Conservation (phyloP, 306 rosid species). For the Hippophae tibetana region DNA sequence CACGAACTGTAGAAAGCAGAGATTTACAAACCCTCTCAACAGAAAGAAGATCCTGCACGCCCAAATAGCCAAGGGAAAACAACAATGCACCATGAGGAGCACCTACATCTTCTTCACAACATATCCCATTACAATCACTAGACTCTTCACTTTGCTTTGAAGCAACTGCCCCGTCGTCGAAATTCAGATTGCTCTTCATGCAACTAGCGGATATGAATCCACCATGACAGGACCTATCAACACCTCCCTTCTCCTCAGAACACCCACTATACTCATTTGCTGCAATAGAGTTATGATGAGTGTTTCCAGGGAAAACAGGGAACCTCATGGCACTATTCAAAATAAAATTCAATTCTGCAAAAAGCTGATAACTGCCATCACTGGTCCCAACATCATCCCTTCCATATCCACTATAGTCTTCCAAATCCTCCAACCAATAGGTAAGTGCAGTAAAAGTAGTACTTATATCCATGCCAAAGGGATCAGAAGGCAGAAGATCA, state of each 20-base stretch:
- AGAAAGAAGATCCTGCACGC: slow-evolving; percentile 55
- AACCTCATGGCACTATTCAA: slow-evolving; percentile 55
- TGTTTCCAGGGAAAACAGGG: slow-evolving; percentile 33
- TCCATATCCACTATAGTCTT: slow-evolving; percentile 47
- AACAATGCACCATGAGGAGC: slow-evolving; percentile 45
- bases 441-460: slow-evolving; percentile 68
- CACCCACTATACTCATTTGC: slow-evolving; percentile 24
- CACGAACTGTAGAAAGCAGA: slow-evolving; percentile 43
- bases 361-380: slow-evolving; percentile 37
- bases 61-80: slow-evolving; percentile 47
- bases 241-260: slow-evolving; percentile 23
- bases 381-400: slow-evolving; percentile 33
- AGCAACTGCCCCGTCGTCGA: slow-evolving; percentile 15
- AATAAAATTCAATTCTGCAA: slow-evolving; percentile 54
- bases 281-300: slow-evolving; percentile 19
- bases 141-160: slow-evolving; percentile 16
- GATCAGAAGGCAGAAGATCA: slow-evolving; percentile 86
- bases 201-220: slow-evolving; percentile 29
- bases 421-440: slow-evolving; percentile 78
- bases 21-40: slow-evolving; percentile 60
- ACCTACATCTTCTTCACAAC: slow-evolving; percentile 21
- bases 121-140: slow-evolving; percentile 16
- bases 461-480: slow-evolving; percentile 69
- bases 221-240: slow-evolving; percentile 23
- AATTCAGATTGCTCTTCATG: slow-evolving; percentile 11